Conservation (phyloP, 1,139 yeast genomes). For the Geotrichum australiense region DNA sequence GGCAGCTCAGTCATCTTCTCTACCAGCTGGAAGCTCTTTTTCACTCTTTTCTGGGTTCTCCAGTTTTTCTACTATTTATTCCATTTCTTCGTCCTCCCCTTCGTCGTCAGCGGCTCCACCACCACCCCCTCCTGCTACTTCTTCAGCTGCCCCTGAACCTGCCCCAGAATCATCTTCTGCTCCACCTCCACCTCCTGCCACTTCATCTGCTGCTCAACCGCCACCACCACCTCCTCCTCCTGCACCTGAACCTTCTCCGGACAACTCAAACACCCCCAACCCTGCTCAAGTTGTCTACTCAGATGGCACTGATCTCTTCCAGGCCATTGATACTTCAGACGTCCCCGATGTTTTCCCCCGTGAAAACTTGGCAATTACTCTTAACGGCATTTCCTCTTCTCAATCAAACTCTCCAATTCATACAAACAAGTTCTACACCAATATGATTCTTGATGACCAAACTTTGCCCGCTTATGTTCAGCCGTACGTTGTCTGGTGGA, state of each 20-base stretch:
- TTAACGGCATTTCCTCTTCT: slow-evolving; percentile 47
- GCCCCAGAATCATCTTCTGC: slow-evolving; percentile 14
- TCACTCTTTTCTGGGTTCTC: not conserved
- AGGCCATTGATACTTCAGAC: slow-evolving; percentile 41
- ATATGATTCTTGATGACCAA: slow-evolving; percentile 61
- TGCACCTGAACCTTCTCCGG: slow-evolving; percentile 12
- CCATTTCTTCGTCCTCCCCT: slow-evolving; percentile 4
- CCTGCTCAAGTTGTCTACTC: too few relatives aligned
- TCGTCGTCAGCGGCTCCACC: slow-evolving; percentile 5
- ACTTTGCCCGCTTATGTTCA: slow-evolving; percentile 44
- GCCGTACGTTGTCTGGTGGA: slow-evolving; percentile 59
- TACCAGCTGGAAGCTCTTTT: too few relatives aligned
- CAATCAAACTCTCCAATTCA: slow-evolving; percentile 46
- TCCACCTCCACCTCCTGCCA: slow-evolving; percentile 7
- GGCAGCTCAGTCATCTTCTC: too few relatives aligned
- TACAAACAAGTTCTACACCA: slow-evolving; percentile 82
- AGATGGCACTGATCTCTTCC: slow-evolving; percentile 41
- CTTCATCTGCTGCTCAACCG: slow-evolving; percentile 15
- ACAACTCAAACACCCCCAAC: slow-evolving; percentile 17
- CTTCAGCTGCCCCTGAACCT: slow-evolving; percentile 8
- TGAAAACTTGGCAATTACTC: slow-evolving; percentile 40
- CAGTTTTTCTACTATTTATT: not conserved
- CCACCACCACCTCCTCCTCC: slow-evolving; percentile 16
- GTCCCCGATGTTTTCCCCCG: slow-evolving; percentile 48
- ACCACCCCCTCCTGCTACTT: not conserved